Conservation (phyloP, 306 rosid species). For the Oxytropis ochrocephala region DNA sequence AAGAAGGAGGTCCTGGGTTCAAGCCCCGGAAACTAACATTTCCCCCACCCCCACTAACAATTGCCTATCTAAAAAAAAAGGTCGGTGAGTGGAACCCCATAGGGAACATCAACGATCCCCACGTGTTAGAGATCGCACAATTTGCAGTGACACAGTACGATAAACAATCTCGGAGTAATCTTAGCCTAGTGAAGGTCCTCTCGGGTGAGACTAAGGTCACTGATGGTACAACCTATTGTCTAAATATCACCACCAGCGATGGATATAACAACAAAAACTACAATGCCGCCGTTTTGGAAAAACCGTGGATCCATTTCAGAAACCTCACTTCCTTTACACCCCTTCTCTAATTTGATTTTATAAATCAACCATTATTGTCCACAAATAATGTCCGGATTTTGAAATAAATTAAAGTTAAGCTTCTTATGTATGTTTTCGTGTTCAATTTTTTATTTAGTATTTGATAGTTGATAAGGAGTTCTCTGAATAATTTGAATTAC, state of each 20-base stretch:
- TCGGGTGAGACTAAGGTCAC: conserved; percentile 45
- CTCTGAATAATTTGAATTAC: too few species aligned
- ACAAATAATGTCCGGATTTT: too few species aligned
- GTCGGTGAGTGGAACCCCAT: conserved; percentile 39
- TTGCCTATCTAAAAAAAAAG: too few species aligned
- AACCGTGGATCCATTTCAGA: conserved; percentile 17
- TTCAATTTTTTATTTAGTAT: too few species aligned
- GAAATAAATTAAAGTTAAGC: too few species aligned
- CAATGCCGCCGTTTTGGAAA: conserved; percentile 25
- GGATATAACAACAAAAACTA: neutral
- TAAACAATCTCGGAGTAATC: conserved; percentile 12
- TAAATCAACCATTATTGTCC: too few species aligned
- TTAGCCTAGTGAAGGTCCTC: conserved; percentile 25
- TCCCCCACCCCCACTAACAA: too few species aligned
- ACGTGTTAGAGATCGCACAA: conserved; percentile 46
- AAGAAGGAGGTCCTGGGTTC: too few species aligned
- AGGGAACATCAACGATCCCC: conserved; percentile 23
- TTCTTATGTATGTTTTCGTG: too few species aligned
- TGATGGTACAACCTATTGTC: conserved; percentile 26
- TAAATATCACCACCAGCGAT: neutral
- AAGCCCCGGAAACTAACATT: too few species aligned
- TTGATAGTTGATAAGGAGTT: too few species aligned
- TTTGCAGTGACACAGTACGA: conserved; percentile 48
- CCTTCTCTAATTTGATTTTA: neutral
- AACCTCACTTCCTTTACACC: conserved; percentile 27